A percentile compares a stretch with the other conserved stretches of the same genome.
Conservation (phyloP, 495 filamentous ascomycete species). For the Acidomyces sp. region DNA sequence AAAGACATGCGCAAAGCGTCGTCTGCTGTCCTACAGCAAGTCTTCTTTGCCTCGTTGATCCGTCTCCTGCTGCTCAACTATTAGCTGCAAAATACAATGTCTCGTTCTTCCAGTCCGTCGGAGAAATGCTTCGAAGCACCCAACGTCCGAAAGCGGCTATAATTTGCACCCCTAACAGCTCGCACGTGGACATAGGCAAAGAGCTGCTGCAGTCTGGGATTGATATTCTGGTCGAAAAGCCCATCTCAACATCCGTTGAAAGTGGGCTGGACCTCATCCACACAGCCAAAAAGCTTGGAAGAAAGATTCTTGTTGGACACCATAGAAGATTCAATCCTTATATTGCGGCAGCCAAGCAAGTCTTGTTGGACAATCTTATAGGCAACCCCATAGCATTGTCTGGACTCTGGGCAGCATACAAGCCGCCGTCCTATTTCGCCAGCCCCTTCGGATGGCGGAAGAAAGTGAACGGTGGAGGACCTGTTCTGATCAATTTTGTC, state of each 20-base stretch:
- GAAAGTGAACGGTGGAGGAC: constrained; percentile 33
- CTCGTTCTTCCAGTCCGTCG: constrained; percentile 29
- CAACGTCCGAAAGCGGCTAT: constrained; percentile 41
- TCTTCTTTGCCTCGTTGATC: constrained; percentile 42
- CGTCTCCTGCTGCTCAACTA: constrained; percentile 25
- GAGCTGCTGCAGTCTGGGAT: constrained; percentile 38
- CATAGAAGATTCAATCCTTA: constrained; percentile 50
- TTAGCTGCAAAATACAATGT: constrained; percentile 25
- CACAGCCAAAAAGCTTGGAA: constrained; percentile 18
- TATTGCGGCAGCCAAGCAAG: constrained; percentile 36
- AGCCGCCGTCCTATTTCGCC: constrained; percentile 40
- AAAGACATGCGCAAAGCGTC: constrained; percentile 42
- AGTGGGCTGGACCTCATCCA: constrained; percentile 29
- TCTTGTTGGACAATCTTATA: constrained; percentile 30
- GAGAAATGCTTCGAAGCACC: constrained; percentile 31
- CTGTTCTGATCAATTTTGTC: constrained; percentile 46
- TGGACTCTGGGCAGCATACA: constrained; percentile 42
- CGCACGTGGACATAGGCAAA: constrained; percentile 39
- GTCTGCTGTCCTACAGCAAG: constrained; percentile 33
- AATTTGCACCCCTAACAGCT: constrained; percentile 47
- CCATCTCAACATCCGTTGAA: constrained; percentile 37
- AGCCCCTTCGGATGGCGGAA: constrained; percentile 37
- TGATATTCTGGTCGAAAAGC: constrained; percentile 47
- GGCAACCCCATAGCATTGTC: constrained; percentile 40
- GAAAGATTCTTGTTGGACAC: constrained; percentile 43